A percentile compares a stretch with the other conserved stretches of the same genome.
phyloP scores from a whole-genome alignment of 257 asterid species.

The Oldenlandia corymbosa region DNA sequence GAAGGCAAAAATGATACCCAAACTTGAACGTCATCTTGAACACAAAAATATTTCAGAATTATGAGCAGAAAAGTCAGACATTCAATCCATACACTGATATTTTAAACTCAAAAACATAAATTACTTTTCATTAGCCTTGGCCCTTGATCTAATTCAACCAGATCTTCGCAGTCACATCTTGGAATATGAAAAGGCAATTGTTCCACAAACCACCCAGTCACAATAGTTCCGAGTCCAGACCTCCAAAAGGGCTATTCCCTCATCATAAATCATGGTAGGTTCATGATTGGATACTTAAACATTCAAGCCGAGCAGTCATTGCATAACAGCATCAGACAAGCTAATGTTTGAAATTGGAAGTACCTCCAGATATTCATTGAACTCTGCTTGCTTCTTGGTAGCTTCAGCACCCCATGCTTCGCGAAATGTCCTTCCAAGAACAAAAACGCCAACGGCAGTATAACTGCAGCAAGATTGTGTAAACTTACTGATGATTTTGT shows the following conservation, averaged over 20 bases:
- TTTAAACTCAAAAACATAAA: too few relatives aligned
- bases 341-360: slow-evolving; percentile 2
- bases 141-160: neutral
- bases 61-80: neutral
- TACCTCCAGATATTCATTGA: slow-evolving; percentile 93
- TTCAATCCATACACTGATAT: neutral
- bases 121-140: neutral
- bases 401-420: slow-evolving; percentile 93
- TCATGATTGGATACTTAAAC: neutral
- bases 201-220: neutral
- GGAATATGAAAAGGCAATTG: neutral
- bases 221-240: neutral
- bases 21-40: neutral
- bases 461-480: slow-evolving; percentile 39
- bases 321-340: neutral
- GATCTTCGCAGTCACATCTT: neutral
- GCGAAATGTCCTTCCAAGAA: slow-evolving; percentile 82
- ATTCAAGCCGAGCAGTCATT: neutral
- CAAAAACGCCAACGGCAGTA: slow-evolving; percentile 97
- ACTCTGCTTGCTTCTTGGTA: slow-evolving; percentile 81
- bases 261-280: neutral
- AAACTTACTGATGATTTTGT: neutral
- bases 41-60: neutral
- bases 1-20: neutral
- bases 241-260: neutral